Evolutionary conservation across 148 eudicot species (phyloP), one percentile per base, ranked within the genome.

Genomic region (Vaccinium myrtillus): DNA sequence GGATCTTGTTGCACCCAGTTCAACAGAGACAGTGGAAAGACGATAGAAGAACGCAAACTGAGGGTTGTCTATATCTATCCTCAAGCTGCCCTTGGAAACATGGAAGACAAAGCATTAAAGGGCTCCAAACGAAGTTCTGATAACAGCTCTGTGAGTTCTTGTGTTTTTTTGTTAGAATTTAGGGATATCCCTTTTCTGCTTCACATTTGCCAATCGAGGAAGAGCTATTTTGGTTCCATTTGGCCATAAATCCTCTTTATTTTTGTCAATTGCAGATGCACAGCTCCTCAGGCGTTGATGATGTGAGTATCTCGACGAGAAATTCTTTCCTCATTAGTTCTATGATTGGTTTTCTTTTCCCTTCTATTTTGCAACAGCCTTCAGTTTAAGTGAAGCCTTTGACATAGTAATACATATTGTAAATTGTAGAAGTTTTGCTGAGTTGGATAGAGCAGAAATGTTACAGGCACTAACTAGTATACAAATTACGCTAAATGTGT

Each of bases 31-130:
- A 89, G 91, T 87, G 98, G 95, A 86, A 93, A 85, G 87, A 79
- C 83, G 48, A 77, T 94, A 85, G 94, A 95, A 83, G 98, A 95
- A 76, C 87, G 90, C 88, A 95, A 95, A 90, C 96, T 95, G 71
- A 92, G 86, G 88, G 98, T 95, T 85, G 88, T 92, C 23, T 95
- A 93, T 77, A 56, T 88, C 80, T 63, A 86, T 67, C 91, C 94
- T 76, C 84, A 90, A 78, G 84, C 91, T 30, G 84, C 89, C 71
- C 83, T 80, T 71, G 87, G 84, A 85, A 87, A 81, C 88, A 73
- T 86, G 32, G 93, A 92, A 74, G 92, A 87, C 25, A 90, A 90
- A 69, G 82, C 90, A 6, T 67, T 69, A 18, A 88, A 77, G 81
- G 83, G 85, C 85, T 27, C 83, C 59, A 80, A 88, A 77, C 89